A percentile compares a stretch with the other conserved stretches of the same genome.
Conservation (phyloP, 352 stramenopile genomes). For the Phytopythium litorale region DNA sequence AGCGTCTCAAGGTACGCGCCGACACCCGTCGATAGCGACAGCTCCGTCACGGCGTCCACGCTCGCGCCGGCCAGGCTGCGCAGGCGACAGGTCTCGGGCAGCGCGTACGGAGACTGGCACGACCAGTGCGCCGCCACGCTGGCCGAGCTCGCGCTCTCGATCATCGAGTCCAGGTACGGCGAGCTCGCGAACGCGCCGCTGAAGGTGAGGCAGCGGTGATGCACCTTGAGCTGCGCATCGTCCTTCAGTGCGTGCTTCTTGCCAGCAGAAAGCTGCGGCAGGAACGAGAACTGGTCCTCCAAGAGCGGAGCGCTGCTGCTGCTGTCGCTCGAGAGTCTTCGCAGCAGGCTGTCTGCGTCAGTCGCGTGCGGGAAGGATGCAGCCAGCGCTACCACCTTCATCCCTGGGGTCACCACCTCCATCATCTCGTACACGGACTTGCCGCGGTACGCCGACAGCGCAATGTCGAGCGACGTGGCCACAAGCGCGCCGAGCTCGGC, state of each 20-base stretch:
- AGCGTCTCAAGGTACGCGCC: conserved; percentile 43
- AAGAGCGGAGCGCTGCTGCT: conserved; percentile 5
- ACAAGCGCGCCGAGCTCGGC: conserved; percentile 25
- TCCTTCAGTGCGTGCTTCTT: conserved; percentile 2
- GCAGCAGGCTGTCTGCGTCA: conserved; percentile 32
- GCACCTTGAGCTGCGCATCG: conserved; percentile 15
- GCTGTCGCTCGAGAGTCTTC: conserved; percentile 16
- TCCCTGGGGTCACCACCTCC: conserved; percentile 41
- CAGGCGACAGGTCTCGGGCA: conserved; percentile 21
- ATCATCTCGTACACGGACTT: conserved; percentile 36
- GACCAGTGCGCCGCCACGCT: conserved; percentile 43
- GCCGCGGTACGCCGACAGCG: conserved; percentile 33
- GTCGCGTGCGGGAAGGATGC: conserved; percentile 33
- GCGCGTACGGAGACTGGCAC: conserved; percentile 12
- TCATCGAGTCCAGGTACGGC: conserved; percentile 16
- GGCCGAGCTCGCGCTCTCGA: conserved; percentile 26
- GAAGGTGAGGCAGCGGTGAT: conserved; percentile 46
- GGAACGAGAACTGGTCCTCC: conserved; percentile 29
- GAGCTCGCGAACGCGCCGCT: conserved; percentile 34
- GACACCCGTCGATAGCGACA: conserved; percentile 37
- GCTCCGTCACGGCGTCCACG: conserved; percentile 41
- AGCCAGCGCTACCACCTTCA: conserved; percentile 55
- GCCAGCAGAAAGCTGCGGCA: conserved; percentile 26
- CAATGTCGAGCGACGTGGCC: conserved; percentile 51
- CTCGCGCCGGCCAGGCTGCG: conserved; percentile 15